phyloP scores from a whole-genome alignment of 768 basidiomycete genomes.

The Hemileccinum impolitum region DNA sequence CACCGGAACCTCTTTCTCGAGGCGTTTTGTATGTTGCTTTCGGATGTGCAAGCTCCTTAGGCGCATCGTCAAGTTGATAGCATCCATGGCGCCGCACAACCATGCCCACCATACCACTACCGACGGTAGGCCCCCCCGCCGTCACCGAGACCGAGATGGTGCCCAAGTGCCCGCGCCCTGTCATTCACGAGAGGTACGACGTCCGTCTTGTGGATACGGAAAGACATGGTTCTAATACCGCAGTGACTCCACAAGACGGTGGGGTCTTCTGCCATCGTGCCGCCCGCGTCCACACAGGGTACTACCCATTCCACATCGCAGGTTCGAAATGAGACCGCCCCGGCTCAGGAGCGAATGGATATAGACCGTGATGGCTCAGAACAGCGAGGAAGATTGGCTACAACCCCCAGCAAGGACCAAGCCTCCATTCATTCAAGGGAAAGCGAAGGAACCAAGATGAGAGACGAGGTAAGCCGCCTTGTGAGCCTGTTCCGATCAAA shows the following conservation, averaged over 20 bases:
- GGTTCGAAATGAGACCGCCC: neutral
- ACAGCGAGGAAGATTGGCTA: neutral
- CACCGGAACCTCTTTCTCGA: neutral
- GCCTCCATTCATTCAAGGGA: neutral
- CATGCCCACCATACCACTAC: too few relatives aligned
- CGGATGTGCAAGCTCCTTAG: conserved; percentile 13
- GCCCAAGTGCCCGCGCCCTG: neutral
- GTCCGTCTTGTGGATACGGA: neutral
- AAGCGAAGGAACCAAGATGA: neutral
- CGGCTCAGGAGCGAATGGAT: neutral
- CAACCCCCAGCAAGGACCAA: neutral
- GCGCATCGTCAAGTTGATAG: conserved; percentile 8
- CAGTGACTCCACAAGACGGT: neutral
- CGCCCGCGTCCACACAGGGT: neutral
- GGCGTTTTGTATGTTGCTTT: conserved; percentile 6
- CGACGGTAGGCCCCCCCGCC: neutral
- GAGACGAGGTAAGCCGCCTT: conserved; percentile 5
- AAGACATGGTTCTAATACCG: neutral
- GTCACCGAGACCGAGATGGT: neutral
- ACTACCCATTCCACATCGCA: neutral
- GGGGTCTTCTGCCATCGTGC: neutral
- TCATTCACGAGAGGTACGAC: conserved; percentile 11
- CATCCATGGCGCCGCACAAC: conserved; percentile 8
- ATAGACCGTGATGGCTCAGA: neutral
- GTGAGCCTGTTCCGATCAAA: too few relatives aligned